These are phyloP conservation scores for Elongisporangium prolatum DNA, from an alignment of 352 stramenopile genomes.

Conservation along the genomic window DNA sequence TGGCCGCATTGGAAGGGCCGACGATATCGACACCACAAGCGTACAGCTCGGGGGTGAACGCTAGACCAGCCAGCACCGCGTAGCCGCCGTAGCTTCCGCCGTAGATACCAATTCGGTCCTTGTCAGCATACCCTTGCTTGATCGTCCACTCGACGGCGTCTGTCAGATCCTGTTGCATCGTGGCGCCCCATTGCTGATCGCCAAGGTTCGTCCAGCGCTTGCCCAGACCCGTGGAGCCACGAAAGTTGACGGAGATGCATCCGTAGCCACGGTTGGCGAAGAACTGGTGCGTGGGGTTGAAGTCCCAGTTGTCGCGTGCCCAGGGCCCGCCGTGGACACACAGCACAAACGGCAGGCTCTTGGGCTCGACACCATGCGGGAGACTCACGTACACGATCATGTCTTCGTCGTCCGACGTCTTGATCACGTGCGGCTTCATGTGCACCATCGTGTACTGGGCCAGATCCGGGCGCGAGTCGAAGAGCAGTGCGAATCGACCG, in stretches of 20 bases:
- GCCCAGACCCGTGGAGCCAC: constrained; percentile 61
- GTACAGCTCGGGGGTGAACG: constrained; percentile 80
- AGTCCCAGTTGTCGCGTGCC: constrained; percentile 27
- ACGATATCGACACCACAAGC: constrained; percentile 77
- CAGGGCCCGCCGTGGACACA: constrained; percentile 38
- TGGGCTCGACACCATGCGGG: constrained; percentile 16
- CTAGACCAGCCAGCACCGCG: constrained; percentile 53
- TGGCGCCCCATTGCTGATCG: constrained; percentile 29
- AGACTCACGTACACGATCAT: constrained; percentile 44
- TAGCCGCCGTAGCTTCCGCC: constrained; percentile 76
- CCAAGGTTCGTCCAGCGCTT: constrained; percentile 61
- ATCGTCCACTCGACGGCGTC: constrained; percentile 54
- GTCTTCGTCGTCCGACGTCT: constrained; percentile 33
- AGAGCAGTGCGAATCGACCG: constrained; percentile 25
- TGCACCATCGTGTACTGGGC: constrained; percentile 27
- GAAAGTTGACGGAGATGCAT: constrained; percentile 53
- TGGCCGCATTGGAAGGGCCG: constrained; percentile 37
- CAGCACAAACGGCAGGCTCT: constrained; percentile 35
- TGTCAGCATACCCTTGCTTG: constrained; percentile 51
- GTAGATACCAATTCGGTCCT: constrained; percentile 38
- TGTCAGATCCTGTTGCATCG: constrained; percentile 46
- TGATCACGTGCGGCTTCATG: constrained; percentile 33
- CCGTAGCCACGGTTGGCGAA: constrained; percentile 44
- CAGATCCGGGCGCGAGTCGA: constrained; percentile 29
- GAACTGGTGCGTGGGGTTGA: constrained; percentile 28